Conservation (phyloP, 2,329 filamentous ascomycete species). For the Sodiomyces alkalinus region DNA sequence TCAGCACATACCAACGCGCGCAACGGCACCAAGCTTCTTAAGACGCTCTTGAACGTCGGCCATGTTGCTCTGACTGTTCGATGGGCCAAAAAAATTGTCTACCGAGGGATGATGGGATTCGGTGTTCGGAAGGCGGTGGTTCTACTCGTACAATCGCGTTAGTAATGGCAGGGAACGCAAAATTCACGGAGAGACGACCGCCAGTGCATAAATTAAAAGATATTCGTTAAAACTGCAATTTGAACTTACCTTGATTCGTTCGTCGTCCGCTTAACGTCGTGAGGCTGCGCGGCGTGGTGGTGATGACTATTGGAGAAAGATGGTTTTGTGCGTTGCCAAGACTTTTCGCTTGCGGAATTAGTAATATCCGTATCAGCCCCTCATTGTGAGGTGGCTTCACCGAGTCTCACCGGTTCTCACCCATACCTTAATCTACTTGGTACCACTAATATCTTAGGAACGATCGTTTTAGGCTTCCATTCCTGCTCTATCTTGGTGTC, state of each 20-base stretch:
- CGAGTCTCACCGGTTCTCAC: not conserved
- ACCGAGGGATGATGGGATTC: too few species aligned
- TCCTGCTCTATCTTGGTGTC: too few species aligned
- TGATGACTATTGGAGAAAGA: conserved; percentile 4
- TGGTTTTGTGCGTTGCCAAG: conserved; percentile 9
- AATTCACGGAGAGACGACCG: conserved; percentile 1
- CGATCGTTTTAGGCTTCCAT: too few species aligned
- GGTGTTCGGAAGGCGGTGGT: too few species aligned
- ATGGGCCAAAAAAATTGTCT: too few species aligned
- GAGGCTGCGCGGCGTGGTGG: conserved; percentile 7
- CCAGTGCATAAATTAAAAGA: too few species aligned
- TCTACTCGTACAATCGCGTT: too few species aligned
- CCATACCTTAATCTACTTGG: too few species aligned
- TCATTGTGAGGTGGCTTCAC: not conserved
- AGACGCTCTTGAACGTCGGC: conserved; percentile 42
- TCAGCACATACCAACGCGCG: conserved; percentile 53
- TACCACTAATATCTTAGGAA: too few species aligned
- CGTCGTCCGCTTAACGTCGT: conserved; percentile 4
- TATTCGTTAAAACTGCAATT: too few species aligned
- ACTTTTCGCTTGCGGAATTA: conserved; percentile 9
- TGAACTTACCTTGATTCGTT: conserved; percentile 4
- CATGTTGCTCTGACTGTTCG: conserved; percentile 35
- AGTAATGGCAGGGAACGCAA: too few species aligned
- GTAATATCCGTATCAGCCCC: conserved; percentile 3
- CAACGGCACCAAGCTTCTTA: conserved; percentile 40